Evolutionary conservation across 2,329 filamentous ascomycete genomes (phyloP), one percentile per base, ranked within the genome.

Genomic region (Alternaria ethzedia): DNA sequence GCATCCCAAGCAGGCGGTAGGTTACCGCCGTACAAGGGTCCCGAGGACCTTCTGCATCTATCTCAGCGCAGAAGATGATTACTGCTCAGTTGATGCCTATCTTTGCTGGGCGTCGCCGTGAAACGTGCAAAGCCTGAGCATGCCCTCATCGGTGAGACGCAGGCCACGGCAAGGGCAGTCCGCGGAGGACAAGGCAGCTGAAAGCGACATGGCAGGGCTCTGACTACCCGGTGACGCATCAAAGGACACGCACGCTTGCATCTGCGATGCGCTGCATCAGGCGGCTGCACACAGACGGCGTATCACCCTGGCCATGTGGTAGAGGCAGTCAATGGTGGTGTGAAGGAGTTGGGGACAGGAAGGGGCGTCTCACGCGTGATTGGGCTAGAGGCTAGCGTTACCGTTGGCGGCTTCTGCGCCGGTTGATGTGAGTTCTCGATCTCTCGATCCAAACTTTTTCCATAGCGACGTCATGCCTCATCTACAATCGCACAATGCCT

Each of bases 231-330:
- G 56, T 62, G 59, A 62, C 55, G 59, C 54, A 57, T 12, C 9
- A 32, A n/a, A 26, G 6, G 12, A n/a, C 8, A 15, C 6, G 6
- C 41, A 32, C 8, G 11, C 23, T 44, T 25, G 36, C 20, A 36
- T 45, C 58, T 56, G 43, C 51, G 32, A 49, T 17, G 41, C 12
- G 55, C 49, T 54, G 60, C 49, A 54, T 45, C 11, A 28, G 54
- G 55, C 44, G 49, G 44, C 50, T 36, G 20, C 49, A 30, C 41
- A 23, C 23, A n/a, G 21, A 41, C 26, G 54, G 64, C 65, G 59
- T 65, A 65, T 67, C 60, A 66, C n/a, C 26, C 65, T 50, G 58
- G 63, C 66, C 66, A 68, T 65, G 65, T 68, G 64, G 67, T 58
- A 25, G 41, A 20, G 26, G 30, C 20, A 44, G 50, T 65, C 56